A percentile compares a stretch with the other conserved stretches of the same genome.
Evolutionary conservation across 495 filamentous ascomycete genomes (phyloP).

Genomic region (Pyrenula aspistea): DNA sequence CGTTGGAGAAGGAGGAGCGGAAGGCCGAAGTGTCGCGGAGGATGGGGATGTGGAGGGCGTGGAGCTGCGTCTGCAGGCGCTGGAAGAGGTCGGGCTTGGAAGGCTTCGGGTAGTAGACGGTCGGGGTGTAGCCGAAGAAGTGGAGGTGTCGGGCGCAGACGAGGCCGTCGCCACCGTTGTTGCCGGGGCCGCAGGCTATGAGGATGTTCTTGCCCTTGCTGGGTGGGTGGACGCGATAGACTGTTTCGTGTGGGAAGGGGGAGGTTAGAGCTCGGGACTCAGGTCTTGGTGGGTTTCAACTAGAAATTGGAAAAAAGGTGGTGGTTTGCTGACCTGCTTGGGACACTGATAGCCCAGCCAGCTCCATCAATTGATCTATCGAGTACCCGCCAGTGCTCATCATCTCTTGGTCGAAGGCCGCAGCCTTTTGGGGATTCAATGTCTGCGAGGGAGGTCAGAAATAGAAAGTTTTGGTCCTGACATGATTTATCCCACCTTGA

Average conservation of each 20-base stretch:
- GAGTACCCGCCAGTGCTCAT: conserved; percentile 91
- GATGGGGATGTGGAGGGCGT: conserved; percentile 74
- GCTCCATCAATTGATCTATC: conserved; percentile 93
- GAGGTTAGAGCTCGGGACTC: background rate
- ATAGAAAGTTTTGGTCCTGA: too few species aligned
- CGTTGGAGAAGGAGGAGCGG: conserved; percentile 35
- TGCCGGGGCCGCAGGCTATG: conserved; percentile 86
- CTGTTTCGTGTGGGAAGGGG: conserved; percentile 28
- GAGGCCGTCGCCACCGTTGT: conserved; percentile 95
- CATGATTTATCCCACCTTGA: background rate
- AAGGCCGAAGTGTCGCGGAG: conserved; percentile 63
- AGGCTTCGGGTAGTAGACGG: conserved; percentile 86
- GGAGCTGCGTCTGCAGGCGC: conserved; percentile 74
- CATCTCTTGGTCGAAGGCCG: conserved; percentile 80
- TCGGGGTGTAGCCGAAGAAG: conserved; percentile 85
- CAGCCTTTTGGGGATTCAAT: conserved; percentile 55
- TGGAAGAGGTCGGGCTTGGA: conserved; percentile 81
- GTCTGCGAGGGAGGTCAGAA: too few species aligned
- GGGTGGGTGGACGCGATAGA: conserved; percentile 73
- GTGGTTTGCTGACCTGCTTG: conserved; percentile 54
- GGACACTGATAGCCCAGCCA: conserved; percentile 85
- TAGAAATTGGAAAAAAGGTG: background rate
- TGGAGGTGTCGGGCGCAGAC: conserved; percentile 90
- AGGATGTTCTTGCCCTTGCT: conserved; percentile 61
- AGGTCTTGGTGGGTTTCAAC: too few species aligned